These are phyloP conservation scores for Mycena kentingensis DNA, from an alignment of 768 basidiomycete species.

Conservation along the genomic window DNA sequence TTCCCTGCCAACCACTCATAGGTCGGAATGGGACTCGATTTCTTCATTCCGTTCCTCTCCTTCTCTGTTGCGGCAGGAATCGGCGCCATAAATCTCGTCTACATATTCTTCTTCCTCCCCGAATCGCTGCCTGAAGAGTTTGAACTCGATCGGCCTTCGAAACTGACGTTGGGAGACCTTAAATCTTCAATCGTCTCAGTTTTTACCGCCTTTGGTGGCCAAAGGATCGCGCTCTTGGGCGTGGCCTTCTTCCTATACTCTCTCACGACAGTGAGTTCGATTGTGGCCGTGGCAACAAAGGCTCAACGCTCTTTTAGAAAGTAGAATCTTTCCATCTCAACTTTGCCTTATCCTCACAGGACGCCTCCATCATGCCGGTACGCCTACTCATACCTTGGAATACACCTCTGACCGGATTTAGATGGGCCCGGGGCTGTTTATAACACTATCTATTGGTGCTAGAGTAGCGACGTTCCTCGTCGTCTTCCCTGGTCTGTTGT, in stretches of 20 bases:
- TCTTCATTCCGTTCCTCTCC: conserved; percentile 13
- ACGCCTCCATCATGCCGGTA: conserved; percentile 3
- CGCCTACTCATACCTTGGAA: neutral
- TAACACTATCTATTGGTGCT: no score
- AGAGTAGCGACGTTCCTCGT: conserved; percentile 9
- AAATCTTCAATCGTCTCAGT: conserved; percentile 15
- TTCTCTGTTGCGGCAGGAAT: conserved; percentile 9
- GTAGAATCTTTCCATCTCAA: conserved; percentile 11
- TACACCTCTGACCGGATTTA: no score
- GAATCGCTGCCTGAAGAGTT: conserved; percentile 19
- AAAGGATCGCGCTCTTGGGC: conserved; percentile 11
- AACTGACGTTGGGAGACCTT: conserved; percentile 11
- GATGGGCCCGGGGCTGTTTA: no score
- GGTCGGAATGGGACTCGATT: conserved; percentile 12
- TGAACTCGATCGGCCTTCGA: conserved; percentile 6
- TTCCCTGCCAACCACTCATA: neutral
- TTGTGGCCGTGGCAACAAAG: no score
- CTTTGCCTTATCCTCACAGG: conserved; percentile 5
- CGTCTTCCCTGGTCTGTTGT: conserved; percentile 14
- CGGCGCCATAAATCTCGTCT: conserved; percentile 7
- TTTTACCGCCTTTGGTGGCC: conserved; percentile 2
- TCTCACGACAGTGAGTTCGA: conserved; percentile 13
- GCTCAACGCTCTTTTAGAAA: conserved; percentile 1
- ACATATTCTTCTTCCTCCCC: conserved; percentile 19
- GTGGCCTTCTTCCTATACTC: conserved; percentile 19